Conservation (phyloP, 139 green algal genomes). For the Chlorella sorokiniana region DNA sequence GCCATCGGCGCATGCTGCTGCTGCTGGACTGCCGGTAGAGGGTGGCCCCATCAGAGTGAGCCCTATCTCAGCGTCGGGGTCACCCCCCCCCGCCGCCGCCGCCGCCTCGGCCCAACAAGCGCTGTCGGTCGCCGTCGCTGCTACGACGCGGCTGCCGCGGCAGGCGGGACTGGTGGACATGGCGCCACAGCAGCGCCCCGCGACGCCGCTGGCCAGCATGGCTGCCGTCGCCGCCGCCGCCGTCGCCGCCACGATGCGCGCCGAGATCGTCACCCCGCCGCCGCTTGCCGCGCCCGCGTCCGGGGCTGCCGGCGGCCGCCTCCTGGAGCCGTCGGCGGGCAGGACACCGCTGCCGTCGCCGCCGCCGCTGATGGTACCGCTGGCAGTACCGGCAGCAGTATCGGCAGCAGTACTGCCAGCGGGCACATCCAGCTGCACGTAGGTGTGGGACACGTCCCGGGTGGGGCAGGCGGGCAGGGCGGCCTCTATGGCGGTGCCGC, state of each 20-base stretch:
- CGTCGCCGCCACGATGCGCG: not conserved
- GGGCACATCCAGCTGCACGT: not conserved
- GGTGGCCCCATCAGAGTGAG: not conserved
- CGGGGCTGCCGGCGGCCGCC: too few species aligned
- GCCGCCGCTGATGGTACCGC: too few species aligned
- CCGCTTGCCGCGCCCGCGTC: too few species aligned
- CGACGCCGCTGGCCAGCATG: not conserved
- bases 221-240: not conserved
- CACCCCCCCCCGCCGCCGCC: not conserved
- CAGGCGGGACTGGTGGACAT: not conserved
- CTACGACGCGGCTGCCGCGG: too few species aligned
- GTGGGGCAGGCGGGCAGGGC: not conserved
- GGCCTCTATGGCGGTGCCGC: slow-evolving; percentile 3
- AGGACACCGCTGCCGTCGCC: too few species aligned
- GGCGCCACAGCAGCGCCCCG: not conserved
- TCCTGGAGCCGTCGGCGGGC: too few species aligned
- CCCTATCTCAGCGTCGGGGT: not conserved
- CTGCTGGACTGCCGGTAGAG: not conserved
- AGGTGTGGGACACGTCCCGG: not conserved
- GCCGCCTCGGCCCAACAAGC: not conserved
- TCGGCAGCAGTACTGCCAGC: too few species aligned
- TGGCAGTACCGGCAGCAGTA: too few species aligned
- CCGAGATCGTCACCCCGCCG: too few species aligned
- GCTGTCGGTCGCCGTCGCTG: not conserved
- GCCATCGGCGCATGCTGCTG: too few species aligned